Base-by-base conservation (phyloP, 768 basidiomycete species). In the Kwoniella europaea region DNA sequence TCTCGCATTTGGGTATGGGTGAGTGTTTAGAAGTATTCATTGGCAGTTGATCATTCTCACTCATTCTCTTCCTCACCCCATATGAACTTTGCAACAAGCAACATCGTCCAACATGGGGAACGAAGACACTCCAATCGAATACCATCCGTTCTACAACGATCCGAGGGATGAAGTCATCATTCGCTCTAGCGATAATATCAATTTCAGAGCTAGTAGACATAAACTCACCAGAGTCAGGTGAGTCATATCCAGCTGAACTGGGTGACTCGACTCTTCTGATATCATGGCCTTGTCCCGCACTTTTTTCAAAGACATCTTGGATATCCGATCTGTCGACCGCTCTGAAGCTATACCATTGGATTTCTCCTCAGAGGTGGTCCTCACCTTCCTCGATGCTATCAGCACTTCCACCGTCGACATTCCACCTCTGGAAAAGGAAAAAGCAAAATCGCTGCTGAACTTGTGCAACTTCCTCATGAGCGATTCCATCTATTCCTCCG, bases 321-420 rank as follows among this genome's bases (percentile, higher is more conserved):
- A 35, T 13, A 54, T 35, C 10, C 41, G 35, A 20, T 18, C 18
- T 7, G 41, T n/a, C 10, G 43, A 62, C 16, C 20, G 15, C 60
- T 20, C 35, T n/a, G 60, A 62, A 44, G 44, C 63, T 24, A 67
- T 67, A 16, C 53, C 10, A 20, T 56, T 67, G 12, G 57, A 58
- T 18, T 67, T 42, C 42, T 20, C 65, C 15, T 18, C 41, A 20
- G 42, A 42, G 2, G 22, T 59, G 3, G 27, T 67, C 35, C 20
- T n/a, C 46, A 22, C 35, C 42, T 67, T 67, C 46, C 65, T 57
- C 56, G 65, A 67, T 53, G n/a, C 55, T 13, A 18, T 42, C 20
- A 57, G 57, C n/a, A 24, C 22, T 10, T 59, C 29, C 35, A 16
- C 42, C 16, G 13, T 24, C 24, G 12, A 24, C 1, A 35, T 53